Evolutionary conservation across 768 basidiomycete species (phyloP).

Genomic region (Kwoniella bestiolae): DNA sequence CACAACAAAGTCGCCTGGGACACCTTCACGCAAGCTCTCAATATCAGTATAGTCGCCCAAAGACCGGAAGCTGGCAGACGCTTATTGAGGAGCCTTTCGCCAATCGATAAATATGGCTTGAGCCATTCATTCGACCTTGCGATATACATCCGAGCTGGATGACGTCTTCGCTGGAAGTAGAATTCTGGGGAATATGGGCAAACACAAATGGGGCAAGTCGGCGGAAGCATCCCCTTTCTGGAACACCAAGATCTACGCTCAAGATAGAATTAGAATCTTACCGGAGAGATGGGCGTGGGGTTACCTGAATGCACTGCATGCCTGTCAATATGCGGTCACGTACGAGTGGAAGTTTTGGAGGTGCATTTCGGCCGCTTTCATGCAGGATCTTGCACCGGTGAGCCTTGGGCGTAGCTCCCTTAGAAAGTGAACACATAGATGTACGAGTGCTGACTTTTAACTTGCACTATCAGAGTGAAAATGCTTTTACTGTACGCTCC

Average conservation of each 20-base stretch:
- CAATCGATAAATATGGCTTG: slow-evolving; percentile 1
- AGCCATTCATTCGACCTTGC: not conserved
- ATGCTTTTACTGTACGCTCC: no score
- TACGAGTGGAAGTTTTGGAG: slow-evolving; percentile 1
- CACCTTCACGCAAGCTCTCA: not conserved
- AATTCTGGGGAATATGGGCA: not conserved
- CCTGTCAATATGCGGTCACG: not conserved
- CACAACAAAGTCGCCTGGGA: not conserved
- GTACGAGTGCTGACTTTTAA: no score
- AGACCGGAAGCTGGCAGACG: not conserved
- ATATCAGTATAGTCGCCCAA: not conserved
- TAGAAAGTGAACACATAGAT: no score
- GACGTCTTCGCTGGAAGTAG: not conserved
- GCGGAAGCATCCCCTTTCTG: not conserved
- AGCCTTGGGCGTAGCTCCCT: not conserved
- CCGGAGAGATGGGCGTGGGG: not conserved
- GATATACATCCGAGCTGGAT: not conserved
- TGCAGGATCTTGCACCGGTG: not conserved
- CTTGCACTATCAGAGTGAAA: no score
- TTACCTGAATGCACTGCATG: not conserved
- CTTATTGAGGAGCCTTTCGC: not conserved
- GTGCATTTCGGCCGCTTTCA: not conserved
- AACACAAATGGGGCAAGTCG: not conserved
- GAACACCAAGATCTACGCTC: not conserved
- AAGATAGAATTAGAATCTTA: not conserved